These are phyloP conservation scores for Hura crepitans DNA, from an alignment of 441 rosid genomes.

Conservation along the genomic window DNA sequence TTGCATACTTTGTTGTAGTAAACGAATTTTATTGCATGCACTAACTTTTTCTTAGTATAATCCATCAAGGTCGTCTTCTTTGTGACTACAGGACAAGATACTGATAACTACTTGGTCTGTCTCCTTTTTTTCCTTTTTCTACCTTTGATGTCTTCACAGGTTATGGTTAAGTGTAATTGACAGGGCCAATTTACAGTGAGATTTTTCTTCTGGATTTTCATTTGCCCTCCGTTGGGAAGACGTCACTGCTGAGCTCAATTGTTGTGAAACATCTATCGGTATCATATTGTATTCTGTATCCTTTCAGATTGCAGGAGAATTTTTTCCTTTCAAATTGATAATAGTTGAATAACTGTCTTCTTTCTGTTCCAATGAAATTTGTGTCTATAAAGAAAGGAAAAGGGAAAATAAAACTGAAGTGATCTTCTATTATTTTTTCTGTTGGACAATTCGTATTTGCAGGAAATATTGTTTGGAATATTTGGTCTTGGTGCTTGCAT, in stretches of 20 bases:
- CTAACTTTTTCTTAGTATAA: constrained; percentile 2
- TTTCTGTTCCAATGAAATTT: background rate
- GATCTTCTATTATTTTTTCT: background rate
- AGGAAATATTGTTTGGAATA: background rate
- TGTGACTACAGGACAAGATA: background rate
- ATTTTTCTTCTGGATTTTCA: constrained; percentile 7
- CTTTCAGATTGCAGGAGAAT: background rate
- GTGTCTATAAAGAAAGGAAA: background rate
- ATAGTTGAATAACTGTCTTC: background rate
- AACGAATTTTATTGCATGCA: constrained; percentile 13
- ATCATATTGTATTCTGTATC: background rate
- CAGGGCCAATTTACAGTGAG: constrained; percentile 1
- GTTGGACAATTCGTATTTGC: background rate
- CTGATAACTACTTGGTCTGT: background rate
- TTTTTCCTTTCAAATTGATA: background rate
- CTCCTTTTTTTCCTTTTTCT: background rate
- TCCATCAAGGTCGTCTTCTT: background rate
- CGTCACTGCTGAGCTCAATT: background rate
- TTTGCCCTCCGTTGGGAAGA: background rate
- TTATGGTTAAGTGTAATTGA: background rate
- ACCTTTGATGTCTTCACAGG: constrained; percentile 4
- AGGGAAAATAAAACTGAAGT: background rate
- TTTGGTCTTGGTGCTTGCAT: background rate
- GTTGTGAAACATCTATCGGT: background rate
- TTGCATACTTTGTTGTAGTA: constrained; percentile 3